Conservation (phyloP, 1,284 basidiomycete species). For the Neotropicomus parvogracilis region DNA sequence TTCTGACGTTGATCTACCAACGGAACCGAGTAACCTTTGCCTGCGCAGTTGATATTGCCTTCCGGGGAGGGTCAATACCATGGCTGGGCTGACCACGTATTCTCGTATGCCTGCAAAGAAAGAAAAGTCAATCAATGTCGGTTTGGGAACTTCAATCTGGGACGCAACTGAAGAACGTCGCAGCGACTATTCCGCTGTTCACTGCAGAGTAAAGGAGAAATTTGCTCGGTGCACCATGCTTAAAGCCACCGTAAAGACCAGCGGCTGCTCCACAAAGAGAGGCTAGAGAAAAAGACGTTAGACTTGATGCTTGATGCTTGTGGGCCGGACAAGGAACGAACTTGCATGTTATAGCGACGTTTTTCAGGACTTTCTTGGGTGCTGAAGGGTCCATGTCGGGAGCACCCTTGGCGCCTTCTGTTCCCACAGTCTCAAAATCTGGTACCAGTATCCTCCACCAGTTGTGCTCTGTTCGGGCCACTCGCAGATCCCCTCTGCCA, state of each 20-base stretch:
- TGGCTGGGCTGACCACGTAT: slow-evolving; percentile 55
- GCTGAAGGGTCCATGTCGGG: slow-evolving; percentile 38
- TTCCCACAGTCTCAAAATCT: no score
- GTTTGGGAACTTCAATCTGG: background rate
- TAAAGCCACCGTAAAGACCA: slow-evolving; percentile 52
- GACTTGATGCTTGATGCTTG: slow-evolving; percentile 3
- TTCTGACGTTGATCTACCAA: slow-evolving; percentile 5
- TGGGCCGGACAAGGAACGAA: slow-evolving; percentile 46
- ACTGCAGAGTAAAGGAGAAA: slow-evolving; percentile 43
- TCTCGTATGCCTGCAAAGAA: slow-evolving; percentile 57
- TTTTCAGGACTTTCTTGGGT: slow-evolving; percentile 48
- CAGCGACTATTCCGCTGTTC: slow-evolving; percentile 64
- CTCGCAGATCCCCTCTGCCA: no score
- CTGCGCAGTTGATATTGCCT: slow-evolving; percentile 38
- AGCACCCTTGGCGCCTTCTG: no score
- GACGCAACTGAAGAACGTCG: slow-evolving; percentile 67
- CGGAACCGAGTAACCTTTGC: slow-evolving; percentile 29
- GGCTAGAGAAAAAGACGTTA: slow-evolving; percentile 28
- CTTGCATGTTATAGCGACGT: slow-evolving; percentile 68
- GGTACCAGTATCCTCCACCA: no score
- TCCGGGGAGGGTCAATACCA: slow-evolving; percentile 34
- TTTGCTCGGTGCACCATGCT: slow-evolving; percentile 40
- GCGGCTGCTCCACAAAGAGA: slow-evolving; percentile 51
- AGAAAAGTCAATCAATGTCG: slow-evolving; percentile 1
- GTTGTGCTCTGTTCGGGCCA: no score